Conservation (phyloP, 441 rosid species). For the Pelargonium citronellum region DNA sequence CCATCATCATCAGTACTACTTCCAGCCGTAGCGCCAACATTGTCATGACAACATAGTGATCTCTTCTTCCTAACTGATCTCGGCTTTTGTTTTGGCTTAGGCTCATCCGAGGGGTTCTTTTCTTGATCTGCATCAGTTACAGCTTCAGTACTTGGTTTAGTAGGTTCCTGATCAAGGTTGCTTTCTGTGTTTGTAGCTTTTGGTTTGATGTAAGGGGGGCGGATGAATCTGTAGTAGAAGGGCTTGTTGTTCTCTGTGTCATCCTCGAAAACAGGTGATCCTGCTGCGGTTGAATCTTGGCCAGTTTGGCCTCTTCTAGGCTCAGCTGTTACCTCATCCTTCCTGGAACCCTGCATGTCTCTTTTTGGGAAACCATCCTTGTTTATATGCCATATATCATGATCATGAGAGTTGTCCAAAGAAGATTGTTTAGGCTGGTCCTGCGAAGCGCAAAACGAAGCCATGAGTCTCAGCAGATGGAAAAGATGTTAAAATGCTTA, state of each 20-base stretch:
- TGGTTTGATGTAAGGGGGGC: constrained; percentile 22
- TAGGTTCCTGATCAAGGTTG: background rate
- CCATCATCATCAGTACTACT: too few species aligned
- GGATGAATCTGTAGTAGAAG: constrained; percentile 14
- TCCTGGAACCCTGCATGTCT: background rate
- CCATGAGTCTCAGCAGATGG: too few species aligned
- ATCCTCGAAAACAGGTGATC: background rate
- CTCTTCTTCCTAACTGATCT: constrained; percentile 19
- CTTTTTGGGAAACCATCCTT: too few species aligned
- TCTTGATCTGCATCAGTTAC: background rate
- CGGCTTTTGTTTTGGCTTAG: constrained; percentile 16
- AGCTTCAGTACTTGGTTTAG: background rate
- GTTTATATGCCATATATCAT: too few species aligned
- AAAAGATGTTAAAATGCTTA: too few species aligned
- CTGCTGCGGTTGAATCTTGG: background rate
- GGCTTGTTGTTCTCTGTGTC: background rate
- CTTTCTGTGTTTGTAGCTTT: background rate
- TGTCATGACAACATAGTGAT: background rate
- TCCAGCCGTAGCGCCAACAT: too few species aligned
- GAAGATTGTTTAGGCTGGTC: too few species aligned
- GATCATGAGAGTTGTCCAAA: too few species aligned
- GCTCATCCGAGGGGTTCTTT: background rate
- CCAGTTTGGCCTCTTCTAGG: background rate
- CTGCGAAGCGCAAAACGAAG: too few species aligned
- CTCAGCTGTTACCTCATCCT: background rate